Conservation (phyloP, 768 basidiomycete species). For the Calocybe cyanea region DNA sequence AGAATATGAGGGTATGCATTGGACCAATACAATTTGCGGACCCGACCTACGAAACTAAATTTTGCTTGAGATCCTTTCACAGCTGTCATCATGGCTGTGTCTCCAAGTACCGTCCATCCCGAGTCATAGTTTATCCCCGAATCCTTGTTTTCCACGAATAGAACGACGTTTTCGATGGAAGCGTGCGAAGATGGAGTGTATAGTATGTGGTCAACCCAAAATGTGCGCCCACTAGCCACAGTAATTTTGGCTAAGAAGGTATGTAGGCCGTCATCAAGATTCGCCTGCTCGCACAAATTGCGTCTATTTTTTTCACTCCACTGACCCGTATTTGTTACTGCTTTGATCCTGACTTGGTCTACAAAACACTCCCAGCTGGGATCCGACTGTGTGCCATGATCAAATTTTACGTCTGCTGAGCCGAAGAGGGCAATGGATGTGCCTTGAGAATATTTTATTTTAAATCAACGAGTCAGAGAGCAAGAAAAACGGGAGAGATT, state of each 20-base stretch:
- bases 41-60: slow-evolving; percentile 22
- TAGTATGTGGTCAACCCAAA: slow-evolving; percentile 5
- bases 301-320: too few relatives aligned
- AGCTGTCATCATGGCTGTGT: slow-evolving; percentile 14
- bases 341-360: too few relatives aligned
- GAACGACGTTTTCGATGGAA: slow-evolving; percentile 13
- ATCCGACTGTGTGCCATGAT: too few relatives aligned
- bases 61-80: slow-evolving; percentile 14
- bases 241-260: slow-evolving; percentile 19
- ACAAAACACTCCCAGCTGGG: too few relatives aligned
- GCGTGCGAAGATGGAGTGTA: slow-evolving; percentile 6
- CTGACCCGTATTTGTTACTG: too few relatives aligned
- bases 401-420: too few relatives aligned
- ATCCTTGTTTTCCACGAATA: slow-evolving; percentile 17
- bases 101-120: slow-evolving; percentile 16
- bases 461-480: too few relatives aligned
- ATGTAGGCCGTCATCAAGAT: slow-evolving; percentile 21
- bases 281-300: slow-evolving; percentile 18
- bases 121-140: slow-evolving; percentile 16
- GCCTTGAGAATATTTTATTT: too few relatives aligned
- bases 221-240: neutral
- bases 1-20: too few relatives aligned
- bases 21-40: too few relatives aligned
- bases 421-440: too few relatives aligned
- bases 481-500: too few relatives aligned